Evolutionary conservation across 225 moss, liverwort and hornwort species (phyloP).

Genomic region (Climacium dendroides): DNA sequence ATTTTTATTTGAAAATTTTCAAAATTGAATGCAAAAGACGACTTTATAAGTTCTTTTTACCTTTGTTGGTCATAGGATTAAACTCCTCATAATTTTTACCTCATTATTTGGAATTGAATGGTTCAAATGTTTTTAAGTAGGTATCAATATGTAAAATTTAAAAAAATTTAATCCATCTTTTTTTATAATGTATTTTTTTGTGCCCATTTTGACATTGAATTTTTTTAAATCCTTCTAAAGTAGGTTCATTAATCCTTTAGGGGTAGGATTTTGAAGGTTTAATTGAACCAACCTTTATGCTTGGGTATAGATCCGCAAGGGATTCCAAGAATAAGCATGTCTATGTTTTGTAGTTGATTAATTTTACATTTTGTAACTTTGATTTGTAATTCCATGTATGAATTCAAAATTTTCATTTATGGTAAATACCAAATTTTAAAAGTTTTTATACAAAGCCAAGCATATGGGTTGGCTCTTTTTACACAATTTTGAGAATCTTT

Average conservation of each 20-base stretch:
- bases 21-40: too few species aligned
- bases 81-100: too few species aligned
- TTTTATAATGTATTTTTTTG: too few species aligned
- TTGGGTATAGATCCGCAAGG: fast-evolving
- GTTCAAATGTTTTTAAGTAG: too few species aligned
- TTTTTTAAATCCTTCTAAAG: too few species aligned
- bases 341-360: neutral
- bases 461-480: neutral
- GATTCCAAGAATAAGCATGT: neutral
- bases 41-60: too few species aligned
- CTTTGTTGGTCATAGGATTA: too few species aligned
- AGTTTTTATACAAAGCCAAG: neutral
- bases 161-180: too few species aligned
- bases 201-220: too few species aligned
- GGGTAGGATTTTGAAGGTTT: neutral
- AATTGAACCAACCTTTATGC: neutral
- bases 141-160: too few species aligned
- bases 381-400: neutral
- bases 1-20: too few species aligned
- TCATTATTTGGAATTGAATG: too few species aligned
- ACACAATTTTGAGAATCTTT: neutral
- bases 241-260: fast-evolving
- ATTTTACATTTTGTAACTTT: neutral
- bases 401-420: neutral
- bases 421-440: neutral